Percentiles rank a stretch among this genome's conserved stretches.
phyloP scores from a whole-genome alignment of 352 stramenopile genomes.

The Phytopythium chamaehyphon region DNA sequence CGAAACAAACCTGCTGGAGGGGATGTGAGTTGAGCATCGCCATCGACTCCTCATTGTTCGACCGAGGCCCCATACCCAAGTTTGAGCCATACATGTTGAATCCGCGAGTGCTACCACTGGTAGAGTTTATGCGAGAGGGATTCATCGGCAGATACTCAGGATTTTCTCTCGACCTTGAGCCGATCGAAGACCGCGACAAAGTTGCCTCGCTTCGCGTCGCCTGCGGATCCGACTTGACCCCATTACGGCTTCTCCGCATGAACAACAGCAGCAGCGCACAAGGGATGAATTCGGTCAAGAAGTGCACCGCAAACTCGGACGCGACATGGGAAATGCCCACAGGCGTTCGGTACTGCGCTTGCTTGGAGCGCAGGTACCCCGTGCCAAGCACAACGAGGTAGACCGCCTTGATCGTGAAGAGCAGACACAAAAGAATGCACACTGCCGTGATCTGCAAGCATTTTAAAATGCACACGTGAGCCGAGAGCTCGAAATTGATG shows the following conservation, averaged over 20 bases:
- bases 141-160: background rate
- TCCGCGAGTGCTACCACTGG: background rate
- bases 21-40: slow-evolving; percentile 5
- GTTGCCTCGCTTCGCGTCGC: background rate
- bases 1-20: slow-evolving; percentile 1
- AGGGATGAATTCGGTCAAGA: slow-evolving; percentile 48
- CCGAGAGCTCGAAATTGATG: background rate
- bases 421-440: slow-evolving; percentile 43
- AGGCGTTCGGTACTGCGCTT: slow-evolving; percentile 36
- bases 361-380: slow-evolving; percentile 29
- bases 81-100: background rate
- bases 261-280: slow-evolving; percentile 44
- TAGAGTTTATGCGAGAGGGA: background rate
- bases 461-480: background rate
- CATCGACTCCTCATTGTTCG: background rate
- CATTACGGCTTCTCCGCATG: slow-evolving; percentile 20
- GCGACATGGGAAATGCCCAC: slow-evolving; percentile 40
- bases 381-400: slow-evolving; percentile 46
- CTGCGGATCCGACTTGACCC: background rate
- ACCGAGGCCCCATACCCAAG: background rate
- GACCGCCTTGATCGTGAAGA: slow-evolving; percentile 40
- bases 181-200: background rate
- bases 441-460: slow-evolving; percentile 43
- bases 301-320: slow-evolving; percentile 47
- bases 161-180: background rate